Evolutionary conservation across 495 filamentous ascomycete genomes (phyloP), one percentile per base, ranked within the genome.

Genomic region (Podospora pseudopauciseta): DNA sequence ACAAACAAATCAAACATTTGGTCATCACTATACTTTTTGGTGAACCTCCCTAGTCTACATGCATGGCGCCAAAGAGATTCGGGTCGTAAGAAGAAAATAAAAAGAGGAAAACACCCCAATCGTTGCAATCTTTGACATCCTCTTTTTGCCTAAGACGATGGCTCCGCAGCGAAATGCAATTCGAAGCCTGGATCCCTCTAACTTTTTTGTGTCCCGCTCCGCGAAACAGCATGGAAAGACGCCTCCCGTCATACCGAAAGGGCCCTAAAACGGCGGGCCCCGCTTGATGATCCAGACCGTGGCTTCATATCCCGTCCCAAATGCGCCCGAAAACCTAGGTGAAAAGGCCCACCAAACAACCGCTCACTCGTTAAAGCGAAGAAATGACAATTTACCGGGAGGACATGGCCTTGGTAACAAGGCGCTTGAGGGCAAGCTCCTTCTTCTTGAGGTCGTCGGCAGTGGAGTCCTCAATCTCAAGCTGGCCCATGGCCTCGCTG

Each of bases 391-490:
- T 83, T 87, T 91, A 95, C 79, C 92, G 88, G 72, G 92, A 92
- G 67, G 91, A 85, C 91, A 95, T 95, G 73, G 93, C 94, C 87
- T 97, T 98, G 77, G 95, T 99, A 66, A 99, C 93, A 70, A 96
- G 85, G 75, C 95, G 85, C 93, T 99, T 99, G 63, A 99, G 87
- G 66, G 93, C 95, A 65, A 99, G 85, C 87, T 99, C 95, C 90
- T 97, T 97, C 93, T 98, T 98, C 91, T 96, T 98, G 68, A 99
- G 86, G 79, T 99, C 95, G 74, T 99, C 95, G 54, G 93, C 91
- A 60, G 83, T 82, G 44, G 93, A 92, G 73, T 99, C 82, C 72
- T 81, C 79, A 39, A 84, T 73, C 79, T 83, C 81, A 57, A 84
- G 81, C 75, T 80, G 77, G 66, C 67, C 76, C 80, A 84, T 83